Evolutionary conservation across 2,329 filamentous ascomycete species (phyloP), one percentile per base, ranked within the genome.

Genomic region (Colletotrichum trifolii): DNA sequence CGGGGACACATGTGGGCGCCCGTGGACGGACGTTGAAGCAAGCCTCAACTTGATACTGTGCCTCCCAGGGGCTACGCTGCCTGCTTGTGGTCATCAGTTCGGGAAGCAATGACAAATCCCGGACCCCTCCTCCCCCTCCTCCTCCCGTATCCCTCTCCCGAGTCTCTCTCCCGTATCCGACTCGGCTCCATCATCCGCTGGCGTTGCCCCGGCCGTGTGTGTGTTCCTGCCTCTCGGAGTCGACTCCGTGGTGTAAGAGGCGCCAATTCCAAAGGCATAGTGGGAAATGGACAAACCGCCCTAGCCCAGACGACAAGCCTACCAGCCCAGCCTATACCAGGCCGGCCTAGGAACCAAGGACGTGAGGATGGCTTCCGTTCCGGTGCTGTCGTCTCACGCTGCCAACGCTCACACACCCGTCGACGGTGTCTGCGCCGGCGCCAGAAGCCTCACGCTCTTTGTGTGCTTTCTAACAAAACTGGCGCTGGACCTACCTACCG

Each of bases 321-420:
- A 54, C 15, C 17, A 17, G 17, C 17, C 17, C 17, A 17, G 17
- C 17, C 34, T 25, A 39, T 39, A n/a, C 34, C 48, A 10, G 12
- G 8, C 53, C 39, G 40, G 40, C 42, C 13, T 17, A 46, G 43
- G 25, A 49, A 34, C 36, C 6, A 17, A 49, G n/a, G 34, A 33
- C 46, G 25, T 13, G 52, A 52, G 39, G 35, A 54, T 42, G 43
- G 34, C 17, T 17, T 60, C 48, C 48, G 49, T 55, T 39, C 38
- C 39, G 17, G 35, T 38, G 38, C 42, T 54, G 42, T 40, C 43
- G 47, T 38, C 35, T 25, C 49, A 39, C 34, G 34, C 57, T 45
- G 47, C 50, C 62, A 65, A 65, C 62, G 62, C 57, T 65, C 57
- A 33, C 38, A 45, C 46, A 54, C 46, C 55, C 62, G 62, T 55